Evolutionary conservation across 2,329 filamentous ascomycete species (phyloP).

Genomic region (Hypoxylon sp.): DNA sequence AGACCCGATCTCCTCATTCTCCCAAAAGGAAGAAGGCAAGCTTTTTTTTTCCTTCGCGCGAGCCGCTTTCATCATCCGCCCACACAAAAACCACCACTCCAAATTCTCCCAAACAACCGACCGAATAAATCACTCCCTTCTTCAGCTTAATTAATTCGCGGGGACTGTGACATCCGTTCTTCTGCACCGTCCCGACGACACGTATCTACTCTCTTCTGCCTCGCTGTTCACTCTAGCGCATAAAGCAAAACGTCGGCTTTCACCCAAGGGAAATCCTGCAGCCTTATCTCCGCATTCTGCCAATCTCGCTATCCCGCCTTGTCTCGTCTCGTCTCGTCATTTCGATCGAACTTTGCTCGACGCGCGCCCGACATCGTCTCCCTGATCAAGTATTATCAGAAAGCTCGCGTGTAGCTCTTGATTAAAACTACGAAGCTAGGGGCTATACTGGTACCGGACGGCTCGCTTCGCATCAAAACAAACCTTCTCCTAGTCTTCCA

Average conservation of each 20-base stretch:
- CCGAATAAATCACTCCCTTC: constrained; percentile 26
- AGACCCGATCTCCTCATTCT: constrained; percentile 29
- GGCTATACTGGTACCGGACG: constrained; percentile 6
- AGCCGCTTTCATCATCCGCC: constrained; percentile 55
- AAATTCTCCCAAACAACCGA: constrained; percentile 39
- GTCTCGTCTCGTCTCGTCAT: constrained; percentile 10
- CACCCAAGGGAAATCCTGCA: constrained; percentile 28
- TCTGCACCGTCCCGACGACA: constrained; percentile 31
- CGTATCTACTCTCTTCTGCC: constrained; percentile 28
- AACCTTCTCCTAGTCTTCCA: constrained; percentile 1
- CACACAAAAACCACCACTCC: constrained; percentile 38
- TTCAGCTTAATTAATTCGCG: constrained; percentile 37
- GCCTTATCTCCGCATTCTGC: constrained; percentile 45
- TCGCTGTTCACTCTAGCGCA: constrained; percentile 14
- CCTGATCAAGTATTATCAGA: constrained; percentile 13
- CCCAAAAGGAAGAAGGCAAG: constrained; percentile 29
- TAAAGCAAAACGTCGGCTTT: constrained; percentile 32
- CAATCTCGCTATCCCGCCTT: constrained; percentile 20
- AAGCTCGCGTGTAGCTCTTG: constrained; percentile 18
- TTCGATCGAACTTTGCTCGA: constrained; percentile 27
- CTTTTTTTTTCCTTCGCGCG: constrained; percentile 40
- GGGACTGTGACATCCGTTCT: constrained; percentile 23
- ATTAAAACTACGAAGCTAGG: not conserved
- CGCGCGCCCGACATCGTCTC: constrained; percentile 18
- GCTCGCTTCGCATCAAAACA: constrained; percentile 14